A percentile compares a stretch with the other conserved stretches of the same genome.
phyloP scores from a whole-genome alignment of 1,139 yeast species.

The Arxiozyma slooffiae region DNA sequence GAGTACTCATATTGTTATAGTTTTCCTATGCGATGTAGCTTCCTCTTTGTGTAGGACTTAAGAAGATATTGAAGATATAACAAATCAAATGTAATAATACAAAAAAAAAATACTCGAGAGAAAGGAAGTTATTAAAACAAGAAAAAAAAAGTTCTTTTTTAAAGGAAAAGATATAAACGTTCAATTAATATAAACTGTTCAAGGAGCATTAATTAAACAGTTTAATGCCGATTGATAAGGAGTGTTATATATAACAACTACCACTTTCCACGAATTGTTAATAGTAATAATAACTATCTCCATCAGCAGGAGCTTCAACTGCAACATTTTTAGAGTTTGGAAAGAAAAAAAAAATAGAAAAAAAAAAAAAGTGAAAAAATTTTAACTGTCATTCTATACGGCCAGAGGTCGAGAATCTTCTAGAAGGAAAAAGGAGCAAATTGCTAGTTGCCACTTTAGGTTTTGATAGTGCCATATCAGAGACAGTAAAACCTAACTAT shows the following conservation, averaged over 20 bases:
- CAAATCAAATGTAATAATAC: not conserved
- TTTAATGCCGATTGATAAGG: not conserved
- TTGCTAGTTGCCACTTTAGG: not conserved
- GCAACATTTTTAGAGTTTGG: not conserved
- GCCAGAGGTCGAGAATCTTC: not conserved
- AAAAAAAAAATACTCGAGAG: not conserved
- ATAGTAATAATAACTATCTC: too few relatives aligned
- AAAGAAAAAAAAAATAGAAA: too few relatives aligned
- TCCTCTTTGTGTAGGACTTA: not conserved
- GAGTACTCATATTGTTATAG: conserved; percentile 51
- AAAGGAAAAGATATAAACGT: not conserved
- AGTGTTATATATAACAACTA: not conserved
- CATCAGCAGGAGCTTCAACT: not conserved
- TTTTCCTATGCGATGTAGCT: not conserved
- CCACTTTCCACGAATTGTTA: not conserved
- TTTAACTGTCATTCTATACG: not conserved
- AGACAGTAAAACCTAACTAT: too few relatives aligned
- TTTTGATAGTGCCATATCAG: not conserved
- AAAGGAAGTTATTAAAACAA: not conserved
- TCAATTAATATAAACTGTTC: not conserved
- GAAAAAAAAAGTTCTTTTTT: not conserved
- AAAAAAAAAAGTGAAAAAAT: not conserved
- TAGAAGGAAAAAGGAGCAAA: not conserved
- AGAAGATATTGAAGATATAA: conserved; percentile 13
- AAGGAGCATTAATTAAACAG: not conserved